Base-by-base conservation (phyloP, 148 eudicot species). In the Vaccinium corymbosum region DNA sequence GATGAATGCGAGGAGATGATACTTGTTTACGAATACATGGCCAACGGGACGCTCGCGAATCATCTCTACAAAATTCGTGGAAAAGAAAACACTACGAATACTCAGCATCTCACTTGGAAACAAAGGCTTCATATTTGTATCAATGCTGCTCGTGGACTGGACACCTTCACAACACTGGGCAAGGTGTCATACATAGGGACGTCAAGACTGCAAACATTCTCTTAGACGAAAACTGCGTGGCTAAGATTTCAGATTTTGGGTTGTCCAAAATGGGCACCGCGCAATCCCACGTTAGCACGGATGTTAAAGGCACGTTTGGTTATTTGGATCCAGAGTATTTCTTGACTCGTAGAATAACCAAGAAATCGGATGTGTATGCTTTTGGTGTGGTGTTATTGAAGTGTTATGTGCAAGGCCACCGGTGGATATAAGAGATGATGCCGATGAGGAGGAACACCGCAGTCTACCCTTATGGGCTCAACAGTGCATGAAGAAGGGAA, bases 201-300 rank as follows among this genome's bases (percentile, higher is more conserved):
- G 35, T 32, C 35, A 32, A 32, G 78, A 49, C 84, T 1, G 81
- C 89, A 8, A 87, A 87, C 15, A 84, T 87, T 32, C 35, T 32
- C 35, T 32, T 32, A 32, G 86, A 87, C 8, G 82, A 76, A 4
- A 77, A 81, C 4, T 81, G 66, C 77, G 86, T 50, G 3, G 84
- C 86, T 16, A 84, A 87, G 64, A 79, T 87, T 22, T 71, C 86
- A 6, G 89, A 87, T 82, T 84, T 87, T 29, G 86, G 86, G 27
- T 82, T 87, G 79, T 84, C 84, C 3, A 84, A 78, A 50, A 72
- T 78, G 22, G 73, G 35, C 35, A 32, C 35, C 1, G 1, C 35
- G 35, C 35, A 32, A 1, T 1, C 35, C 35, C 35, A 32, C 0
- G 35, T 32, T 32, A 32, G 35, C 35, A 32, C 35, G 35, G 35